Conservation (phyloP, 1,284 basidiomycete genomes). For the Naganishia cerealis region DNA sequence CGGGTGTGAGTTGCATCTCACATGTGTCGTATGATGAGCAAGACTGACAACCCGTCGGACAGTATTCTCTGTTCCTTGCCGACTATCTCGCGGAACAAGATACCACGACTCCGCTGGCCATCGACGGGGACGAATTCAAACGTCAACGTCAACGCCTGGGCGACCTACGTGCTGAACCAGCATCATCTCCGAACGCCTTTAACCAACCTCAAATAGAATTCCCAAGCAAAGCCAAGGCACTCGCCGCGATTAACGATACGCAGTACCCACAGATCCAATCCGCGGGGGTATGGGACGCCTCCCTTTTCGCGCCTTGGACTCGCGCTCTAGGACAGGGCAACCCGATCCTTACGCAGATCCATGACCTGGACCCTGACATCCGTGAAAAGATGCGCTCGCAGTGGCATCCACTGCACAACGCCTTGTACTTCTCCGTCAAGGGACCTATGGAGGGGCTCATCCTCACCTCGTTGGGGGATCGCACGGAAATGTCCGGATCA, state of each 20-base stretch:
- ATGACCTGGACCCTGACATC: slow-evolving; percentile 47
- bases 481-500: slow-evolving; percentile 56
- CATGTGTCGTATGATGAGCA: not conserved
- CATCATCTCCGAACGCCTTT: slow-evolving; percentile 17
- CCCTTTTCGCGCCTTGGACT: slow-evolving; percentile 48
- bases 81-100: slow-evolving; percentile 29
- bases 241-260: slow-evolving; percentile 8
- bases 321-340: slow-evolving; percentile 39
- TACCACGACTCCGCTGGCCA: slow-evolving; percentile 9
- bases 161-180: slow-evolving; percentile 7
- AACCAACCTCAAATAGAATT: slow-evolving; percentile 19
- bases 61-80: slow-evolving; percentile 29
- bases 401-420: slow-evolving; percentile 45
- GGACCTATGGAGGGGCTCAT: slow-evolving; percentile 55
- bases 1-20: slow-evolving; percentile 37
- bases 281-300: slow-evolving; percentile 33
- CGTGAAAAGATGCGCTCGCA: slow-evolving; percentile 15
- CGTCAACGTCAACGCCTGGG: slow-evolving; percentile 9
- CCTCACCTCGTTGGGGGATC: slow-evolving; percentile 52
- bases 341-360: slow-evolving; percentile 48
- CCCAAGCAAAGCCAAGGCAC: slow-evolving; percentile 11
- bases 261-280: slow-evolving; percentile 31
- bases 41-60: not conserved
- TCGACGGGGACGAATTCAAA: slow-evolving; percentile 21
- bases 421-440: slow-evolving; percentile 46